A percentile compares a stretch with the other conserved stretches of the same genome.
Conservation (phyloP, 2,329 filamentous ascomycete species). For the Fusarium sp. region DNA sequence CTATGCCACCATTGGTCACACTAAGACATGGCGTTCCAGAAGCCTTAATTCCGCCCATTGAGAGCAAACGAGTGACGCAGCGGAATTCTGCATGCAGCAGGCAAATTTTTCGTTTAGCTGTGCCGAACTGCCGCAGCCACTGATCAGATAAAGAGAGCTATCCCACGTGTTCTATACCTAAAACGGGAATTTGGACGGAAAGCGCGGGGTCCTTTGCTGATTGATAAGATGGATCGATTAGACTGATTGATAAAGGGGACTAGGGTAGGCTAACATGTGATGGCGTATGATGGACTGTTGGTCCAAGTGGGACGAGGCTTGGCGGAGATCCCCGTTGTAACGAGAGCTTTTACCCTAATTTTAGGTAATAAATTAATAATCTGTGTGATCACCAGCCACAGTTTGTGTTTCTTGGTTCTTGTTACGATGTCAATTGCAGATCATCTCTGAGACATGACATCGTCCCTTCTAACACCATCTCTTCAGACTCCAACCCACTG, state of each 20-base stretch:
- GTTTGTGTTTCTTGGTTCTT: background rate
- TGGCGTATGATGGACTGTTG: background rate
- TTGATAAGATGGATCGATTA: conserved; percentile 7
- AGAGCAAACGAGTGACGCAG: background rate
- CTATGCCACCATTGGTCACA: background rate
- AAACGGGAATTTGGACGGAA: background rate
- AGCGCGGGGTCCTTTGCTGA: background rate
- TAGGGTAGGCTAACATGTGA: background rate
- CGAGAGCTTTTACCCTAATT: background rate
- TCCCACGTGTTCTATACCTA: background rate
- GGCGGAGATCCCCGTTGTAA: background rate
- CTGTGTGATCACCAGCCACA: background rate
- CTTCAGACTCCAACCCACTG: background rate
- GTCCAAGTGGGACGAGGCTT: background rate
- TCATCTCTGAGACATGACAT: background rate
- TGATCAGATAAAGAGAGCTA: background rate
- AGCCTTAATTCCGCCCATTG: background rate
- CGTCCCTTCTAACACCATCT: accelerated
- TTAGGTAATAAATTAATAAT: conserved; percentile 1
- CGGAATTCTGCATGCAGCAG: background rate
- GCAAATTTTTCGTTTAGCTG: background rate
- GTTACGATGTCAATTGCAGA: background rate
- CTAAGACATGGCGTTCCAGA: background rate
- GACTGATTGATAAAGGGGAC: background rate
- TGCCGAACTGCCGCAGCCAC: conserved; percentile 5